Evolutionary conservation across 2,329 filamentous ascomycete genomes (phyloP).

Genomic region (Ophiobolus disseminans): DNA sequence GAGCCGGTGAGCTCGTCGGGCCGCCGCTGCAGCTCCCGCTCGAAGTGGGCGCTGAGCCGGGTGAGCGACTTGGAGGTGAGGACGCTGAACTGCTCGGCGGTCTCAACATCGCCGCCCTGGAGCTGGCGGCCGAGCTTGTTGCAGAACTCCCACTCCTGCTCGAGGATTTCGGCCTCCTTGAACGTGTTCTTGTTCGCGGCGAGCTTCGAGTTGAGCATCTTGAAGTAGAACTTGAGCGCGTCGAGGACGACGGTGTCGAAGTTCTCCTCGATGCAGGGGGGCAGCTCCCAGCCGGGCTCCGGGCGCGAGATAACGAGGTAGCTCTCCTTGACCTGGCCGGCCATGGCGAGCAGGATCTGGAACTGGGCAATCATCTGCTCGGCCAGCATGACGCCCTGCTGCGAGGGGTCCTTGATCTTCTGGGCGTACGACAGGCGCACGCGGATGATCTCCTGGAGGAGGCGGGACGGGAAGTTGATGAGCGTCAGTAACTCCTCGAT

Average conservation of each 20-base stretch:
- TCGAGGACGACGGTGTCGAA: conserved; percentile 93
- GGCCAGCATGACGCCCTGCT: conserved; percentile 91
- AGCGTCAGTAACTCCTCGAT: conserved; percentile 95
- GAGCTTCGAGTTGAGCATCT: conserved; percentile 97
- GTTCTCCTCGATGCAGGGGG: conserved; percentile 94
- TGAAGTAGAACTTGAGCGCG: conserved; percentile 97
- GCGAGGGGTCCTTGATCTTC: conserved; percentile 93
- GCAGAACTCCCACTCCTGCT: conserved; percentile 97
- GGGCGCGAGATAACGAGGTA: conserved; percentile 84
- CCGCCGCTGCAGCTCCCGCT: conserved; percentile 84
- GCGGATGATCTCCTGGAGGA: conserved; percentile 96
- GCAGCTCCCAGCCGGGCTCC: conserved; percentile 92
- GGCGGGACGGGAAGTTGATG: conserved; percentile 94
- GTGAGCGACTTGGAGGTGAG: conserved; percentile 92
- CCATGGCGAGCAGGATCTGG: conserved; percentile 88
- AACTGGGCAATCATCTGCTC: conserved; percentile 99
- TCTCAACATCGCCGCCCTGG: conserved; percentile 93
- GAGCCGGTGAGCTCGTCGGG: conserved; percentile 77
- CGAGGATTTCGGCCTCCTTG: conserved; percentile 96
- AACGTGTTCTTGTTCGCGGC: conserved; percentile 98
- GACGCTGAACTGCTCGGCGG: conserved; percentile 94
- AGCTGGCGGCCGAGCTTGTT: conserved; percentile 91
- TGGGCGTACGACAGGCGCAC: conserved; percentile 89
- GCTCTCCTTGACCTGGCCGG: conserved; percentile 89
- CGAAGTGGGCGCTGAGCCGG: conserved; percentile 87